A percentile compares a stretch with the other conserved stretches of the same genome.
Conservation (phyloP, 164 flowering plant genomes). For the Amborella trichopoda region DNA sequence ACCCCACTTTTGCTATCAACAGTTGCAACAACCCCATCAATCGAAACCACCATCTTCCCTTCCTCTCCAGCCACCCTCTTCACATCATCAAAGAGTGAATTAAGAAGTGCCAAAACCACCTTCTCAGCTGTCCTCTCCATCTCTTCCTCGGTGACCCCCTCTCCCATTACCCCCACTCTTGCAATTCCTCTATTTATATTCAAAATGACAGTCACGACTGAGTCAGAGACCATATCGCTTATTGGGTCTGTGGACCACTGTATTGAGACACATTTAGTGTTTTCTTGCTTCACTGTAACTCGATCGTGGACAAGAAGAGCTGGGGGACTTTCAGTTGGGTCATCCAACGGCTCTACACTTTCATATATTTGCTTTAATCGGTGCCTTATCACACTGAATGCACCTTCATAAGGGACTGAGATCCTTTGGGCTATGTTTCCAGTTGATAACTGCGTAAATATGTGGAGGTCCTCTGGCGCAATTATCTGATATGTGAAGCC, state of each 20-base stretch:
- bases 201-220: constrained; percentile 67
- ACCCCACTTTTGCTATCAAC: constrained; percentile 74
- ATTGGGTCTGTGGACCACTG: constrained; percentile 91
- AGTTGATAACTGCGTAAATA: constrained; percentile 83
- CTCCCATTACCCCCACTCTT: constrained; percentile 43
- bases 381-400: no score
- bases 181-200: constrained; percentile 72
- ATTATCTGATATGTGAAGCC: constrained; percentile 94
- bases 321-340: constrained; percentile 46
- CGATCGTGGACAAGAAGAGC: constrained; percentile 59
- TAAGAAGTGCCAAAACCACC: constrained; percentile 59
- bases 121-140: constrained; percentile 60
- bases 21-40: constrained; percentile 65
- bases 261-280: constrained; percentile 68
- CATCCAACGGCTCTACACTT: constrained; percentile 58
- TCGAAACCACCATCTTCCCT: constrained; percentile 62
- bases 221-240: constrained; percentile 95
- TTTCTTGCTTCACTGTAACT: constrained; percentile 80
- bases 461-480: constrained; percentile 91
- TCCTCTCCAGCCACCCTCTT: constrained; percentile 62
- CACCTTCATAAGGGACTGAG: no score
- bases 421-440: constrained; percentile 65
- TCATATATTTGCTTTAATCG: constrained; percentile 79
- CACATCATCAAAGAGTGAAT: constrained; percentile 86
- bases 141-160: constrained; percentile 57